Evolutionary conservation across 2,329 filamentous ascomycete genomes (phyloP).

Genomic region (Penicillium sp.): DNA sequence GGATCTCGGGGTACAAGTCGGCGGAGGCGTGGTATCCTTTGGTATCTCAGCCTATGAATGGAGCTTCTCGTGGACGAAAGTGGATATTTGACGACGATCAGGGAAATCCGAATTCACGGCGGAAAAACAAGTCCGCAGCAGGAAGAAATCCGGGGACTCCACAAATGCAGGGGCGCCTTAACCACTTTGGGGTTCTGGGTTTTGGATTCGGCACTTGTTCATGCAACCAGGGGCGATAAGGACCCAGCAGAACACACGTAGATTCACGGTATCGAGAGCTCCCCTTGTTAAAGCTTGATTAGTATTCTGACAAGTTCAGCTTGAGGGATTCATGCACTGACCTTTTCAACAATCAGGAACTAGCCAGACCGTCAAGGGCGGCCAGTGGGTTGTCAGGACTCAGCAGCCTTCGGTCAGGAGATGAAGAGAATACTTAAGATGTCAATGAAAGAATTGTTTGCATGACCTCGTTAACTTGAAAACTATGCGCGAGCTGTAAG

Average conservation of each 20-base stretch:
- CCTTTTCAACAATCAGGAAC: background rate
- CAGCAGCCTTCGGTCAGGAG: too few relatives aligned
- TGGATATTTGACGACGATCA: background rate
- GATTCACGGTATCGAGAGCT: too few relatives aligned
- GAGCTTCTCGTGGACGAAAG: background rate
- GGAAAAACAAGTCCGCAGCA: background rate
- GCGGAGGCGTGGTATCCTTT: background rate
- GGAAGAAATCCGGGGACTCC: conserved; percentile 18
- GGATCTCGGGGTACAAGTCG: background rate
- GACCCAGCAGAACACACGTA: background rate
- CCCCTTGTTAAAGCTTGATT: too few relatives aligned
- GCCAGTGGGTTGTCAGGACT: background rate
- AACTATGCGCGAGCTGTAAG: background rate
- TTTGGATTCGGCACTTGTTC: conserved; percentile 14
- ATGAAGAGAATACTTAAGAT: too few relatives aligned
- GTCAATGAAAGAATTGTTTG: background rate
- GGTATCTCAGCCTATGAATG: background rate
- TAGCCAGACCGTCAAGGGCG: background rate
- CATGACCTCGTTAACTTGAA: background rate
- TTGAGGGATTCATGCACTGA: background rate
- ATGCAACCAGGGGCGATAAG: background rate
- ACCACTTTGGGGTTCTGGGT: conserved; percentile 2
- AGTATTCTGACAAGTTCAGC: background rate
- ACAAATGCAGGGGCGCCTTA: conserved; percentile 12
- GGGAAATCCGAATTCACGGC: background rate